Evolutionary conservation across 257 asterid genomes (phyloP).

Genomic region (Catharanthus roseus): DNA sequence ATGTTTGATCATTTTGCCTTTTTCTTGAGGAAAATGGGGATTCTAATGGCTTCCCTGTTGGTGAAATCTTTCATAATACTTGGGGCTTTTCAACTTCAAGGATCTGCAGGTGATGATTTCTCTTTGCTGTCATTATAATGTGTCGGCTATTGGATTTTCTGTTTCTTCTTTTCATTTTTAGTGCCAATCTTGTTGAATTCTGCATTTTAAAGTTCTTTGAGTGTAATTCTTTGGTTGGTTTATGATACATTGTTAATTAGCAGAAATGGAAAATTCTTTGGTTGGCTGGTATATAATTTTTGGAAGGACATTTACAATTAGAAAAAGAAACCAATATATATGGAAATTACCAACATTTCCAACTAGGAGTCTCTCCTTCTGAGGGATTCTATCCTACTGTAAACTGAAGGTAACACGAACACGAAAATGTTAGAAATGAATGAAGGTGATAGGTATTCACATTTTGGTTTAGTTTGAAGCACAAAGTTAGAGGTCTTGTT

Average conservation of each 20-base stretch:
- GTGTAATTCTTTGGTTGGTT: background rate
- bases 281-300: background rate
- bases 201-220: background rate
- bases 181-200: background rate
- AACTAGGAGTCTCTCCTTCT: background rate
- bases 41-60: slow-evolving; percentile 29
- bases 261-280: background rate
- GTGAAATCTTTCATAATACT: slow-evolving; percentile 32
- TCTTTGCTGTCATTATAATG: background rate
- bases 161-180: background rate
- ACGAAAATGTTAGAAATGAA: background rate
- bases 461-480: background rate
- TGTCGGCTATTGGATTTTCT: slow-evolving; percentile 11
- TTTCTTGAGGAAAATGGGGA: slow-evolving; percentile 45
- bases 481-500: background rate
- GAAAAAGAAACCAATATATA: background rate
- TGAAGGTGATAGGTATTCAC: background rate
- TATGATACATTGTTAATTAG: background rate
- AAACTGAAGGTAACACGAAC: background rate
- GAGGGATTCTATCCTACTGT: background rate
- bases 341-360: background rate
- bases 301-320: background rate
- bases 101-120: slow-evolving; percentile 64
- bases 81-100: slow-evolving; percentile 34
- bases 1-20: slow-evolving; percentile 20